phyloP scores from a whole-genome alignment of 371 early-diverging fungal genomes.

The Syncephalis plumigaleata region DNA sequence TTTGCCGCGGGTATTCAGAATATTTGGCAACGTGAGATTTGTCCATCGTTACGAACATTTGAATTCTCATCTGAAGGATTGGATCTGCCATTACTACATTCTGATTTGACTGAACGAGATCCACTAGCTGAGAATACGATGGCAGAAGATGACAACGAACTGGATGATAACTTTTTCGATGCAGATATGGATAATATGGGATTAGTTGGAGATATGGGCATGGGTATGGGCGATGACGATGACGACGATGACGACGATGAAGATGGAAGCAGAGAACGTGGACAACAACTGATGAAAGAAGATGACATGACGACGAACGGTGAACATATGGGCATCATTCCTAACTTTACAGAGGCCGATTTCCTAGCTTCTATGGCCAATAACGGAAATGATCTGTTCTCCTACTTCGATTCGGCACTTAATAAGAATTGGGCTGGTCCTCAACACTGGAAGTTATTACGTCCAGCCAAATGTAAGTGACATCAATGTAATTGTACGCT shows the following conservation, averaged over 20 bases:
- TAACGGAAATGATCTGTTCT: conserved; percentile 46
- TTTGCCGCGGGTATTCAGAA: conserved; percentile 23
- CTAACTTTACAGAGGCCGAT: not conserved
- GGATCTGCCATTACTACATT: not conserved
- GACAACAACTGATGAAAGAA: conserved; percentile 3
- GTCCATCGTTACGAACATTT: conserved; percentile 43
- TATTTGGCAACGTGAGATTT: conserved; percentile 29
- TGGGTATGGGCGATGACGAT: conserved; percentile 4
- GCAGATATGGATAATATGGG: conserved; percentile 3
- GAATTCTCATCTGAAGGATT: conserved; percentile 26
- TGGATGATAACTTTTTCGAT: not conserved
- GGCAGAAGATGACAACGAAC: not conserved
- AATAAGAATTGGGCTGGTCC: conserved; percentile 87
- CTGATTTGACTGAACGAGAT: conserved; percentile 1
- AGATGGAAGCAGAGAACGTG: conserved; percentile 4
- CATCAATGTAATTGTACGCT: too few species aligned
- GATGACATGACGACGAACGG: not conserved
- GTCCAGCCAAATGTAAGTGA: conserved; percentile 19
- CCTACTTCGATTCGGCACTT: conserved; percentile 77
- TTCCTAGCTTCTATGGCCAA: conserved; percentile 20
- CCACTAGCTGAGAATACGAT: too few species aligned
- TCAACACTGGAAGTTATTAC: conserved; percentile 75
- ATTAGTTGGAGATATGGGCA: conserved; percentile 4
- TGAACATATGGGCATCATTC: conserved; percentile 7
- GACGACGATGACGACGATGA: conserved; percentile 11